Conservation (phyloP, 345 rosid genomes). For the Brassica rapa region DNA sequence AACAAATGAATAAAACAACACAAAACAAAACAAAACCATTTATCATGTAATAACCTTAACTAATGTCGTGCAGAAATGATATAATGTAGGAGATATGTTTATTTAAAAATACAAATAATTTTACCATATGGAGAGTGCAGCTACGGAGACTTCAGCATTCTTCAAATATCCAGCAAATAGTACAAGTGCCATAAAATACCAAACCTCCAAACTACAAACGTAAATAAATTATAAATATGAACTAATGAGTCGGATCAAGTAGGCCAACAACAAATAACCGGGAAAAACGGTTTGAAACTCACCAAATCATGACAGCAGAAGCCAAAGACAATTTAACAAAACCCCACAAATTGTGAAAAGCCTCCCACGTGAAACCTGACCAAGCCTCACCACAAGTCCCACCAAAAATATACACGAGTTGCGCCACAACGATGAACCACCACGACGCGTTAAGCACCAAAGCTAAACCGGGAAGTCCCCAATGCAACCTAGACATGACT, state of each 20-base stretch:
- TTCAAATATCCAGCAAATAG: conserved; percentile 65
- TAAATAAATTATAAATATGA: background rate
- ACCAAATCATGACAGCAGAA: conserved; percentile 95
- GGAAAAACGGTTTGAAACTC: conserved; percentile 13
- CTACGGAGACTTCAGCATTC: conserved; percentile 67
- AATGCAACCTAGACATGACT: conserved; percentile 55
- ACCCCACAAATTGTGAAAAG: conserved; percentile 72
- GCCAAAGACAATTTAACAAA: conserved; percentile 76
- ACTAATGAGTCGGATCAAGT: background rate
- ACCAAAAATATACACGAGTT: conserved; percentile 58
- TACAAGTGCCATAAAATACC: conserved; percentile 73
- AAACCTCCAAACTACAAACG: conserved; percentile 62
- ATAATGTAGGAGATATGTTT: background rate
- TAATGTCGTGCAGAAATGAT: background rate
- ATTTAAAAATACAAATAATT: background rate
- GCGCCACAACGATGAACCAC: conserved; percentile 60
- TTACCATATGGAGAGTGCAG: conserved; percentile 82
- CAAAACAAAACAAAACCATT: background rate
- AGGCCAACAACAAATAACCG: background rate
- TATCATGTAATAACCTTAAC: background rate
- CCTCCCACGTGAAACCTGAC: conserved; percentile 78
- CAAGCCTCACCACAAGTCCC: conserved; percentile 82
- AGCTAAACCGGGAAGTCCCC: conserved; percentile 82
- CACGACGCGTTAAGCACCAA: conserved; percentile 70
- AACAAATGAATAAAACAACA: background rate